A percentile compares a stretch with the other conserved stretches of the same genome.
These are phyloP conservation scores for Paratrypanosoma confusum DNA, from an alignment of 208 protist genomes.

Conservation along the genomic window DNA sequence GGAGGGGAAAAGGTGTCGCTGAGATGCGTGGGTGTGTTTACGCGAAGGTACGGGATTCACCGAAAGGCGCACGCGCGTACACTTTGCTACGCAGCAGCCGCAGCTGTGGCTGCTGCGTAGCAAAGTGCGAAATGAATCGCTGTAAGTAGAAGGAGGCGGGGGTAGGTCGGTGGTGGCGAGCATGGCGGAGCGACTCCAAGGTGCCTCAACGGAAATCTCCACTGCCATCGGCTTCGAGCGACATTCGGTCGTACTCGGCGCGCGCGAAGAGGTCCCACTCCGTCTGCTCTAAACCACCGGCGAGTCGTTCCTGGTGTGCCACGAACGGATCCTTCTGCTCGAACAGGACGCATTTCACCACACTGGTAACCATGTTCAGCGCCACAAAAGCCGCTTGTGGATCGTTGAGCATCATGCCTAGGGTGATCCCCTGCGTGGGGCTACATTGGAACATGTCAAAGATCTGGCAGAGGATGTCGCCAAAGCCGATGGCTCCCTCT, in stretches of 20 bases:
- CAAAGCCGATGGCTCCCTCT: conserved; percentile 67
- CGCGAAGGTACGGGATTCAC: no score
- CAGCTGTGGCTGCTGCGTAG: no score
- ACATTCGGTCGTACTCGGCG: conserved; percentile 89
- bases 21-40: no score
- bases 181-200: background rate
- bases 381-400: conserved; percentile 63
- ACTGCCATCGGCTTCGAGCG: conserved; percentile 64
- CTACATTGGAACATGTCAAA: conserved; percentile 86
- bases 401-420: conserved; percentile 82
- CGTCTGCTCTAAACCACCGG: conserved; percentile 54
- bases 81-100: no score
- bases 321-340: conserved; percentile 89
- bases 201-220: background rate
- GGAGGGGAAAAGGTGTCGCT: no score
- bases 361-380: conserved; percentile 92
- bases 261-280: conserved; percentile 90
- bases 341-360: conserved; percentile 88
- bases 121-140: no score
- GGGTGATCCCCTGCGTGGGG: conserved; percentile 35
- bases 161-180: background rate
- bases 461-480: conserved; percentile 90
- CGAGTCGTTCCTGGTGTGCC: conserved; percentile 53
- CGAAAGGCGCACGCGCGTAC: no score
- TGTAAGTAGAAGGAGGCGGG: background rate